These are phyloP conservation scores for Trametes sanguinea DNA, from an alignment of 768 basidiomycete species.

Conservation along the genomic window DNA sequence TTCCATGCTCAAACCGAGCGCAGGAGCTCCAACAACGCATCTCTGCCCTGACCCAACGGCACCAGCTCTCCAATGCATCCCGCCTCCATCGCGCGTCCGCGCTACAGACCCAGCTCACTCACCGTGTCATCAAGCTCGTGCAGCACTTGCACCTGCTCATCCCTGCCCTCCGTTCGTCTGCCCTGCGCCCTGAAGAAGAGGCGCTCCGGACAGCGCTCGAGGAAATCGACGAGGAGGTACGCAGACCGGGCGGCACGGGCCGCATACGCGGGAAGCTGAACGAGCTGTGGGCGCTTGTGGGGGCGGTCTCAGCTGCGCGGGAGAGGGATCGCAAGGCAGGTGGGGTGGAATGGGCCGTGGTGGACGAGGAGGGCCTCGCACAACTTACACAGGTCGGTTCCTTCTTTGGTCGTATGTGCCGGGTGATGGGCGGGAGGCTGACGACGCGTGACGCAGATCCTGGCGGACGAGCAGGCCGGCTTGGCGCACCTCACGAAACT, in stretches of 20 bases:
- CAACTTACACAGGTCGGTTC: slow-evolving; percentile 69
- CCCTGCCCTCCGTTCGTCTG: slow-evolving; percentile 70
- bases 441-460: slow-evolving; percentile 48
- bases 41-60: slow-evolving; percentile 58
- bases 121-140: slow-evolving; percentile 67
- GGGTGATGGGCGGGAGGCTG: background rate
- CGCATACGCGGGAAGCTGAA: slow-evolving; percentile 72
- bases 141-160: slow-evolving; percentile 81
- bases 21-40: slow-evolving; percentile 71
- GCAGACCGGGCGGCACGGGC: slow-evolving; percentile 50
- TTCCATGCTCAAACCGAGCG: background rate
- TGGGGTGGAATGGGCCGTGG: slow-evolving; percentile 74
- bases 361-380: slow-evolving; percentile 80
- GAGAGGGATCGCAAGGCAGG: slow-evolving; percentile 53
- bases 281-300: slow-evolving; percentile 84
- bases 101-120: slow-evolving; percentile 67
- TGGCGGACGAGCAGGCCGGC: slow-evolving; percentile 78
- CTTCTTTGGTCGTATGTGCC: too few relatives aligned
- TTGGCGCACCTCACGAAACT: slow-evolving; percentile 80
- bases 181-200: slow-evolving; percentile 82
- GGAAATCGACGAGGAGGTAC: slow-evolving; percentile 72
- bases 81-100: slow-evolving; percentile 64
- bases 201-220: slow-evolving; percentile 68
- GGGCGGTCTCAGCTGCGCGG: slow-evolving; percentile 62
- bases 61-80: slow-evolving; percentile 65